phyloP scores from a whole-genome alignment of 805 yeast genomes.

The Sugiyamaella chiloensis region DNA sequence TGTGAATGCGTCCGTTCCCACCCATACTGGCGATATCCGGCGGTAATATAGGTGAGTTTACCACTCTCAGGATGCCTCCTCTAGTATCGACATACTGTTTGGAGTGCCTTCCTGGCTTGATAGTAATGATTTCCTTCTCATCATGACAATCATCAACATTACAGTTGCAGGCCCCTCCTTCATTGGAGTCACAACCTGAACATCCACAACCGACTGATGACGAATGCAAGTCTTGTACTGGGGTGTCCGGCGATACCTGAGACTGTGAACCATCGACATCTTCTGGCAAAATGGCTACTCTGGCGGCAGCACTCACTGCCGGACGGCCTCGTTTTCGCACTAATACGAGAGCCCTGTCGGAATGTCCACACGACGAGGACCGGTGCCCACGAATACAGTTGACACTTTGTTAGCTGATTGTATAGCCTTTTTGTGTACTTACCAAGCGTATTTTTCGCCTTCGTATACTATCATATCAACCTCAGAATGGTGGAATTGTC shows the following conservation, averaged over 20 bases:
- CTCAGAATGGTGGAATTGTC: neutral
- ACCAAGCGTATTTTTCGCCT: conserved; percentile 76
- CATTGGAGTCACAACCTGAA: conserved; percentile 7
- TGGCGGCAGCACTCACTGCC: conserved; percentile 50
- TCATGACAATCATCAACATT: conserved; percentile 3
- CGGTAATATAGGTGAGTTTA: conserved; percentile 14
- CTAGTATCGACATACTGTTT: conserved; percentile 25
- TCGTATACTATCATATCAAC: conserved; percentile 68
- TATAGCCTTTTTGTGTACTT: conserved; percentile 19
- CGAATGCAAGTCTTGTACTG: neutral
- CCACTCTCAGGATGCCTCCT: conserved; percentile 22
- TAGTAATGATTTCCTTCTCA: conserved; percentile 16
- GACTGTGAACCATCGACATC: neutral
- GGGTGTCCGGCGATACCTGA: neutral
- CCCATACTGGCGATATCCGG: neutral
- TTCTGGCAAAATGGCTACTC: conserved; percentile 46
- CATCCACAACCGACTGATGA: conserved; percentile 10
- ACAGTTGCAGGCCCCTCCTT: conserved; percentile 5
- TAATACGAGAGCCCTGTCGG: conserved; percentile 72
- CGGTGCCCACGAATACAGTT: conserved; percentile 89
- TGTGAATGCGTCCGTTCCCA: neutral
- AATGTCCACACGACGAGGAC: conserved; percentile 81
- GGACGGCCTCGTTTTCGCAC: conserved; percentile 93
- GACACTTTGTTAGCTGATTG: conserved; percentile 24
- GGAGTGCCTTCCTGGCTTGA: conserved; percentile 23